Evolutionary conservation across 169 alveolate species (phyloP), one percentile per base, ranked within the genome.

Genomic region (Cyclospora cayetanensis): DNA sequence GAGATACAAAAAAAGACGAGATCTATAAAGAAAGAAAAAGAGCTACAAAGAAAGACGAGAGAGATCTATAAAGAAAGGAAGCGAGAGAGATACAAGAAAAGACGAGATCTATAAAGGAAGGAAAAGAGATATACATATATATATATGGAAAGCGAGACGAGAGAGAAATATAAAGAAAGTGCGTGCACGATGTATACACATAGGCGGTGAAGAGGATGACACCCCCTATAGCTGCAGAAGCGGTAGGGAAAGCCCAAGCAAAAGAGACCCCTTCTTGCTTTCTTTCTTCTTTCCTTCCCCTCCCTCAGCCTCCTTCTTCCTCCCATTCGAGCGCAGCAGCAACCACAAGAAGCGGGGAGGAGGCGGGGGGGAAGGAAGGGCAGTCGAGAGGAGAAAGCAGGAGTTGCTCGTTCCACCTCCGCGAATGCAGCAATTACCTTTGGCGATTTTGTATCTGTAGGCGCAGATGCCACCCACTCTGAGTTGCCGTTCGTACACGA

Each of bases 401-500:
- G n/a, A n/a, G n/a, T n/a, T n/a, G n/a, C n/a, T n/a, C n/a, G n/a
- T n/a, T n/a, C n/a, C n/a, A n/a, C n/a, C n/a, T n/a, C n/a, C n/a
- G n/a, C n/a, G n/a, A n/a, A n/a, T n/a, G 74, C 74, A 63, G 74
- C 66, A 22, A 18, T n/a, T 2, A 53, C 91, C 91, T 34, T 85
- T 70, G 7, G 31, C 74, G 31, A 85, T 43, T 11, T 53, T 35
- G 63, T 85, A 85, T 22, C 72, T 55, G 39, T 85, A 85, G 31
- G 74, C 91, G 27, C 42, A 65, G 27, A 55, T 52, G 25, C 82
- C 83, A 0, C 60, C 39, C 22, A 37, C 43, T 12, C 91, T 4
- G 35, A 85, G 39, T 50, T 41, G 77, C 2, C 76, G 7, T 60
- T 85, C 91, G 37, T 85, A 85, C 50, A 85, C 91, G 29, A 85